phyloP scores from a whole-genome alignment of 768 basidiomycete species.

The Suillus alpinus region DNA sequence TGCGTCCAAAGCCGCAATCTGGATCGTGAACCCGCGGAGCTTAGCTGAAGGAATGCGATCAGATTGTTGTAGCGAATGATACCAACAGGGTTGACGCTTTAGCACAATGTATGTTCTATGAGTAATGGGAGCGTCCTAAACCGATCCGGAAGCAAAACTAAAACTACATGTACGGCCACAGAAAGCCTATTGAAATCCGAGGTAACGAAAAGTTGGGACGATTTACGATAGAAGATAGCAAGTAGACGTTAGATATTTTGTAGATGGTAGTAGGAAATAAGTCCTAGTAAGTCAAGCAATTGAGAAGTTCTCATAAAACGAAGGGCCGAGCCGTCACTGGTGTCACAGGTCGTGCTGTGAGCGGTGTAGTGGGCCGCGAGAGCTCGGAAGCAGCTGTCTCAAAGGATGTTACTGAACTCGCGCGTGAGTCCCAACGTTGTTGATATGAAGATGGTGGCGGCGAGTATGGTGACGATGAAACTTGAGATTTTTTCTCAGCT shows the following conservation, averaged over 20 bases:
- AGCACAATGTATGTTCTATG: neutral
- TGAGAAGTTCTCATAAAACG: neutral
- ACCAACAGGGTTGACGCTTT: no score
- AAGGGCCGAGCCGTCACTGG: slow-evolving; percentile 19
- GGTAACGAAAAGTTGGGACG: no score
- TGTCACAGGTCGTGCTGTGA: slow-evolving; percentile 16
- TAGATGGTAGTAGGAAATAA: neutral
- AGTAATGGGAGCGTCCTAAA: neutral
- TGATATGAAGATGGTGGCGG: neutral
- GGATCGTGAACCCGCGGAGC: slow-evolving; percentile 80
- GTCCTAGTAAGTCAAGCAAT: neutral
- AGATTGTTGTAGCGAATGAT: neutral
- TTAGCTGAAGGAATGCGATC: slow-evolving; percentile 58
- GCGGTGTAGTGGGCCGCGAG: slow-evolving; percentile 1
- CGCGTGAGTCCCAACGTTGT: slow-evolving; percentile 9
- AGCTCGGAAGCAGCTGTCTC: slow-evolving; percentile 8
- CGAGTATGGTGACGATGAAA: neutral
- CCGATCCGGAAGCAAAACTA: neutral
- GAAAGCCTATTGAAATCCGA: neutral
- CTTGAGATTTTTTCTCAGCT: neutral
- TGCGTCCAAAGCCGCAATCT: slow-evolving; percentile 46
- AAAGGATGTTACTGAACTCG: slow-evolving; percentile 16
- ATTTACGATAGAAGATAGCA: neutral
- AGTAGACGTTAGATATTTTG: neutral
- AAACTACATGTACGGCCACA: neutral